Percentiles rank a stretch among this genome's conserved stretches.
These are phyloP conservation scores for Solanum sejunctum DNA, from an alignment of 257 asterid genomes.

Conservation along the genomic window DNA sequence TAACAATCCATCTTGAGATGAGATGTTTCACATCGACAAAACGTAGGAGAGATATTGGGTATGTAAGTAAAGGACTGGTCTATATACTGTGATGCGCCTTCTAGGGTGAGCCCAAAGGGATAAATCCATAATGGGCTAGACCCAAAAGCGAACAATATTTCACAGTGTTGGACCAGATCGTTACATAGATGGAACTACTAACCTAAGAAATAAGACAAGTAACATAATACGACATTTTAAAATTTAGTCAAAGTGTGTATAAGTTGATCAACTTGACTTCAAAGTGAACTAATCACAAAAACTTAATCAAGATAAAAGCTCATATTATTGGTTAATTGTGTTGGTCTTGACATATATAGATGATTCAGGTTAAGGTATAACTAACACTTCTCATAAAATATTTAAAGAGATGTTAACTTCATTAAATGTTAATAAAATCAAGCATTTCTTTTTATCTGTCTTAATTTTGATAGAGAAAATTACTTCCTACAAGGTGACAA, in stretches of 20 bases:
- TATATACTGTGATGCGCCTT: no score
- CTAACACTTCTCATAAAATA: not conserved
- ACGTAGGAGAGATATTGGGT: no score
- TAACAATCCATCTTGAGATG: no score
- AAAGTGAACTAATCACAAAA: not conserved
- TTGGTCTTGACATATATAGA: not conserved
- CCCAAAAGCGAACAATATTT: no score
- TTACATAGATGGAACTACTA: not conserved
- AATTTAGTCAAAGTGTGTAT: not conserved
- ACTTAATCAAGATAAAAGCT: not conserved
- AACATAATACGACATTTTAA: not conserved
- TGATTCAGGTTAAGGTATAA: not conserved
- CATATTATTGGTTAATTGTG: not conserved
- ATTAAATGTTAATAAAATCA: not conserved
- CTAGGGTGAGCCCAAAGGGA: no score
- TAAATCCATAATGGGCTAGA: no score
- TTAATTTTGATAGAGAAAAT: not conserved
- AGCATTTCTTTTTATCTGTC: not conserved
- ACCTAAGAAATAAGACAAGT: not conserved
- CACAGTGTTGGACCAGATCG: no score
- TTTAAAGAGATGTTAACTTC: not conserved
- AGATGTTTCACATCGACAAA: no score
- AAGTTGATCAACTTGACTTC: not conserved
- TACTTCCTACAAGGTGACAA: not conserved
- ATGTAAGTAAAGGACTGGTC: no score